A percentile compares a stretch with the other conserved stretches of the same genome.
Evolutionary conservation across 768 basidiomycete species (phyloP).

Genomic region (Agaricus sinodeliciosus): DNA sequence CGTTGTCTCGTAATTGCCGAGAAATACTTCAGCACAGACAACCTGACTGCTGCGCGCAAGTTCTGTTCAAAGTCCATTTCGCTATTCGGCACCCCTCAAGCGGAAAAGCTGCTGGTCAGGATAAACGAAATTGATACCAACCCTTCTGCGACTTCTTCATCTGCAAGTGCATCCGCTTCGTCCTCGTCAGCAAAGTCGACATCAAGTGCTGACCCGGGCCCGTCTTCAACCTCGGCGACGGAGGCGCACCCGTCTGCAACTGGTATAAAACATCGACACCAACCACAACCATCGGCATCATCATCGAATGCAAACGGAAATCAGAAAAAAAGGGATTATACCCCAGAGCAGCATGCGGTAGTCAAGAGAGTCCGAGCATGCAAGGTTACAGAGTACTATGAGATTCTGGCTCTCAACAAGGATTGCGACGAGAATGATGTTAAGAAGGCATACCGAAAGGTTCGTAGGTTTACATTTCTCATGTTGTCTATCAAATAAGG

Average conservation of each 20-base stretch:
- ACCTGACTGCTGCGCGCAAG: slow-evolving; percentile 73
- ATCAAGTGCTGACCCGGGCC: slow-evolving; percentile 15
- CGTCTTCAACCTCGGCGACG: slow-evolving; percentile 29
- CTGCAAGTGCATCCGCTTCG: slow-evolving; percentile 22
- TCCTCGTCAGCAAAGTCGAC: slow-evolving; percentile 24
- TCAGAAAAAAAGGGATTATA: slow-evolving; percentile 80
- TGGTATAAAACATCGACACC: slow-evolving; percentile 58
- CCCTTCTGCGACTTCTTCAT: slow-evolving; percentile 35
- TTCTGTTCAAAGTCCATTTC: slow-evolving; percentile 86
- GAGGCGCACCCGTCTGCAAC: slow-evolving; percentile 73
- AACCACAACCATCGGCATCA: slow-evolving; percentile 19
- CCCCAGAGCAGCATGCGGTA: slow-evolving; percentile 71
- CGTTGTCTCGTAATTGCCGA: slow-evolving; percentile 77
- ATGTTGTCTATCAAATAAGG: not conserved
- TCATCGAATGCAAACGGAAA: slow-evolving; percentile 49
- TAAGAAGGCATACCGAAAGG: slow-evolving; percentile 96
- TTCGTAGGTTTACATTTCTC: slow-evolving; percentile 23
- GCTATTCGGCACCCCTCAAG: slow-evolving; percentile 77
- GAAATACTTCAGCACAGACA: slow-evolving; percentile 64
- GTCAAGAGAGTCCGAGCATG: slow-evolving; percentile 84
- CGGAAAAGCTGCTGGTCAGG: slow-evolving; percentile 53
- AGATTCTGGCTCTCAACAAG: slow-evolving; percentile 74
- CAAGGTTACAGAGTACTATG: slow-evolving; percentile 89
- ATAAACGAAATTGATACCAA: slow-evolving; percentile 50
- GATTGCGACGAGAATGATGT: slow-evolving; percentile 81